Evolutionary conservation across 1,284 basidiomycete genomes (phyloP), one percentile per base, ranked within the genome.

Genomic region (Papiliotrema laurentii): DNA sequence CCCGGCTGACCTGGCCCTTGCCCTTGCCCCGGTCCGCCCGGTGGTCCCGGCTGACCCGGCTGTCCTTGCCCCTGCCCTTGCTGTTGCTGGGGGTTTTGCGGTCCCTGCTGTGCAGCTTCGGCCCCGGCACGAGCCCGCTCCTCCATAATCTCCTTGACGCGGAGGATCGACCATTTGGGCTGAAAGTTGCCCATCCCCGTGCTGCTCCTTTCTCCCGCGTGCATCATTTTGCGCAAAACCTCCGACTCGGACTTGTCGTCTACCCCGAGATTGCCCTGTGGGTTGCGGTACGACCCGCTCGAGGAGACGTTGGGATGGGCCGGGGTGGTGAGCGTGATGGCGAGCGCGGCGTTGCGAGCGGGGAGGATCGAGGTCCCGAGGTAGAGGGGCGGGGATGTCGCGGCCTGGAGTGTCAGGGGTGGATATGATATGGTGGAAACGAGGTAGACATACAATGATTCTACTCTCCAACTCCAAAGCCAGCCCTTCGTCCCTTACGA

Each of bases 341-440:
- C 65, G 4, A 72, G 58, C n/a, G 68, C 66, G 24, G 74, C 74
- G 42, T 73, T 69, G 22, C 74, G 67, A 7, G 66, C 59, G 0
- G 71, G 67, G 10, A 72, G 61, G 22, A 73, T 63, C 14, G 70
- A 72, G 0, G 72, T 74, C 21, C 73, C 74, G 33, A 74, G 65
- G 39, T 71, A 72, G 3, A 75, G 61, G 3, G 74, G 74, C 9
- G 74, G 66, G 0, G 72, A 72, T 1, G 72, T 74, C 5, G 73
- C 72, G 10, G 72, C 68, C 73, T 75, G 49, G 26, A n/a, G n/a
- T 26, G 18, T 21, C 19, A 27, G 18, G 25, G n/a, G 14, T 11
- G n/a, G 19, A 11, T 24, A 25, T 25, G 3, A 39, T 19, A 11
- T 6, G 11, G 24, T 35, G 4, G 27, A 11, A 5, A 19, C 16